Conservation (phyloP, 768 basidiomycete genomes). For the Leccinum truebloodii region DNA sequence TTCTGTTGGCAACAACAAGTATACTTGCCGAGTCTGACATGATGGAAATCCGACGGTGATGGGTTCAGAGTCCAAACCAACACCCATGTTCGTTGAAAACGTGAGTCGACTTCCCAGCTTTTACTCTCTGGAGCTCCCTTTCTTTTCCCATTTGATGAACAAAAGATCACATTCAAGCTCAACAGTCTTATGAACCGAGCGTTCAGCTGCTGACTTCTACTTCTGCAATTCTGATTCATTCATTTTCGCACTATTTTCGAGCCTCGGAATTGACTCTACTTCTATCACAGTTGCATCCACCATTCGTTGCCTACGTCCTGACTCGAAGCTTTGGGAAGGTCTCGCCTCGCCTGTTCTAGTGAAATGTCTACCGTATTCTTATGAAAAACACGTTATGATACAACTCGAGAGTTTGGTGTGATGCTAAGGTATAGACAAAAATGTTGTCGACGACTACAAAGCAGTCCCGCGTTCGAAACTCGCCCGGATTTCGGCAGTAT, state of each 20-base stretch:
- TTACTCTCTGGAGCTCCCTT: neutral
- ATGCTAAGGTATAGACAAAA: constrained; percentile 17
- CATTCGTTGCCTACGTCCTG: neutral
- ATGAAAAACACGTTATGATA: constrained; percentile 1
- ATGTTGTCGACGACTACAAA: constrained; percentile 43
- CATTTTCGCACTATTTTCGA: neutral
- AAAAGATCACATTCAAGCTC: constrained; percentile 47
- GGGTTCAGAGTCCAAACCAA: neutral
- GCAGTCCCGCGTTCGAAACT: constrained; percentile 98
- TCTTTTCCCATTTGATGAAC: constrained; percentile 36
- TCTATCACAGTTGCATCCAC: neutral
- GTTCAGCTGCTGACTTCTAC: constrained; percentile 43
- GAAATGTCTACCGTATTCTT: constrained; percentile 7
- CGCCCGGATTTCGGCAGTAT: constrained; percentile 92
- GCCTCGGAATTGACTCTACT: neutral
- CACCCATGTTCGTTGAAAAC: neutral
- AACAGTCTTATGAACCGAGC: constrained; percentile 45
- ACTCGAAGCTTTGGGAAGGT: neutral
- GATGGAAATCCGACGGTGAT: neutral
- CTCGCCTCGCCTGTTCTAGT: neutral
- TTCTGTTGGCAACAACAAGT: neutral
- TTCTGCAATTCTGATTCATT: constrained; percentile 46
- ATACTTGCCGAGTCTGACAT: neutral
- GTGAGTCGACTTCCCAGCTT: neutral
- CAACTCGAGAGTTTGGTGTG: constrained; percentile 8